Conservation (phyloP, 305 asterid genomes). For the Fraxinus paxiana region DNA sequence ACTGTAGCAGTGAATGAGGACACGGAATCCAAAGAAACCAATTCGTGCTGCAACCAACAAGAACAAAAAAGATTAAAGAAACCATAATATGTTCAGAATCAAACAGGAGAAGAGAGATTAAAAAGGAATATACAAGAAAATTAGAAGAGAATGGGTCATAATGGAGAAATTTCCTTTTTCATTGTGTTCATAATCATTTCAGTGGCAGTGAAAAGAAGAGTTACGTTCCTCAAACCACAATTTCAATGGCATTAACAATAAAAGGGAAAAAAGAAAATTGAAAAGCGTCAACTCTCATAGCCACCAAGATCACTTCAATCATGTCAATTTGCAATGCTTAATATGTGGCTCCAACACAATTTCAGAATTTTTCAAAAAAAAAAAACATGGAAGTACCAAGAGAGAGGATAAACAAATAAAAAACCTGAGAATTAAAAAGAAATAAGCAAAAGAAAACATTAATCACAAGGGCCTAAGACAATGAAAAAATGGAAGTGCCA, state of each 20-base stretch:
- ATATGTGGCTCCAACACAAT: neutral
- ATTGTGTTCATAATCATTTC: neutral
- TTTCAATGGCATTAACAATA: neutral
- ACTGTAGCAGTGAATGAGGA: conserved; percentile 35
- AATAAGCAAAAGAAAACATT: neutral
- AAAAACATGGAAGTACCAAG: neutral
- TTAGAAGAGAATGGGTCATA: neutral
- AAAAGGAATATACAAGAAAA: neutral
- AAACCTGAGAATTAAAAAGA: neutral
- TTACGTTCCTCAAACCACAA: neutral
- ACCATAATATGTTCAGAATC: neutral
- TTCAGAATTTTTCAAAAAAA: neutral
- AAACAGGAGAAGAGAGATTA: neutral
- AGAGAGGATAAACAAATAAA: neutral
- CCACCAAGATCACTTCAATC: neutral
- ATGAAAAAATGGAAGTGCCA: neutral
- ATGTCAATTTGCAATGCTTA: neutral
- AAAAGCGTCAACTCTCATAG: neutral
- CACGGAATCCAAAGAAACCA: conserved; percentile 18
- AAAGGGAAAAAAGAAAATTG: neutral
- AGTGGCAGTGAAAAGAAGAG: neutral
- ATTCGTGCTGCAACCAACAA: conserved; percentile 41
- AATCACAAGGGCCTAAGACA: neutral
- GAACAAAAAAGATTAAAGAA: neutral
- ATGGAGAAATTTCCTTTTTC: neutral